These are phyloP conservation scores for Penicillium brasilianum DNA, from an alignment of 2,329 filamentous ascomycete genomes.

Conservation along the genomic window DNA sequence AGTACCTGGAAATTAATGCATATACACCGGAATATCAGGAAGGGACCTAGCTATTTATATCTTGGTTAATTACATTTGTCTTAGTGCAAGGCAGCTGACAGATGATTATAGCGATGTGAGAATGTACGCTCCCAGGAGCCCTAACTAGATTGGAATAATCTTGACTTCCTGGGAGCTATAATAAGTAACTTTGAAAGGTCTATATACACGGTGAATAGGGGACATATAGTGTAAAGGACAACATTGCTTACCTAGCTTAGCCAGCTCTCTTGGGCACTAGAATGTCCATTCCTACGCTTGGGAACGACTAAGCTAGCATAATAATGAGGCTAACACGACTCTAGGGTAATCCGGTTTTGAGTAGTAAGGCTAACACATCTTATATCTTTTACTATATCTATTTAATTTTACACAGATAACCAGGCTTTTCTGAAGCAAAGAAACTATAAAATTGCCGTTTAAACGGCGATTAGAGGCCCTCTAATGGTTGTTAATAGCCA, in stretches of 20 bases:
- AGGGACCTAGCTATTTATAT: not conserved
- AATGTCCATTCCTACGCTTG: not conserved
- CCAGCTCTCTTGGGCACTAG: not conserved
- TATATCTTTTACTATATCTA: not conserved
- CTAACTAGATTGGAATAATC: not conserved
- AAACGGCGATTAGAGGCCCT: not conserved
- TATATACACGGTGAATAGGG: not conserved
- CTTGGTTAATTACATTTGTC: not conserved
- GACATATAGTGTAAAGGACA: not conserved
- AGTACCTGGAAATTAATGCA: not conserved
- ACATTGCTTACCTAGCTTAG: not conserved
- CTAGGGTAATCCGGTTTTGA: not conserved
- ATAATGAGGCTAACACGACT: not conserved
- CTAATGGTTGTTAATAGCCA: not conserved
- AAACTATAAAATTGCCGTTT: not conserved
- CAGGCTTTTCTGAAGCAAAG: not conserved
- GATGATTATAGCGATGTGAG: not conserved
- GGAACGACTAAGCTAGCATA: not conserved
- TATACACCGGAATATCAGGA: not conserved
- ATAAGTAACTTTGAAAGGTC: not conserved
- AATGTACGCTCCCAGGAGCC: not conserved
- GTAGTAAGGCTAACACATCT: not conserved
- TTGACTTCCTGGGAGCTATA: not conserved
- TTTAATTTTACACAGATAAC: not conserved
- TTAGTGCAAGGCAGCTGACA: not conserved